These are phyloP conservation scores for Mycena pura DNA, from an alignment of 768 basidiomycete species.

Conservation along the genomic window DNA sequence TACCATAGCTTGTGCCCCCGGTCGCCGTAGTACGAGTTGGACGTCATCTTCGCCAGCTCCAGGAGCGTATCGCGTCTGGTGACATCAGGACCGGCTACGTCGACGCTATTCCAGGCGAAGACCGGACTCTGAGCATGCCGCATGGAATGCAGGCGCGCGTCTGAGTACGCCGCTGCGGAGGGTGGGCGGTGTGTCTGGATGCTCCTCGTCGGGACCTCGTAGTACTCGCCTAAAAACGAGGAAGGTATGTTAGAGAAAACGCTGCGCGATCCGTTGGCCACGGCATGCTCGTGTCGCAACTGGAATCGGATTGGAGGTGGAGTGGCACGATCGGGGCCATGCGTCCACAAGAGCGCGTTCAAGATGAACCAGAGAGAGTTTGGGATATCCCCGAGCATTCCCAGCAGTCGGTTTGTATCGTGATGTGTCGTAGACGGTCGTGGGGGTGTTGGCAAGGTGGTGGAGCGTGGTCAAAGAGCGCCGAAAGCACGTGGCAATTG, in stretches of 20 bases:
- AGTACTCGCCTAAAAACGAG: constrained; percentile 38
- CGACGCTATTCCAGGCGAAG: constrained; percentile 68
- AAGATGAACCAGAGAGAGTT: constrained; percentile 49
- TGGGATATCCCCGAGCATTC: constrained; percentile 37
- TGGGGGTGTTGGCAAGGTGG: not conserved
- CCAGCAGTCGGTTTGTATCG: not conserved
- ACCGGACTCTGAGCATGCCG: constrained; percentile 44
- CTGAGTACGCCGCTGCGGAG: constrained; percentile 47
- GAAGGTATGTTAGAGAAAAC: constrained; percentile 62
- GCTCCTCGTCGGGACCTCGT: constrained; percentile 47
- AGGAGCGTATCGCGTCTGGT: constrained; percentile 73
- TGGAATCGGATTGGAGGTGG: constrained; percentile 56
- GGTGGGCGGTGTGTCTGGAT: constrained; percentile 54
- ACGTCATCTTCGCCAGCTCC: constrained; percentile 87
- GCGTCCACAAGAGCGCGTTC: constrained; percentile 48
- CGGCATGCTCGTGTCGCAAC: constrained; percentile 69
- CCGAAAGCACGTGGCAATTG: no score
- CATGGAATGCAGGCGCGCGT: constrained; percentile 46
- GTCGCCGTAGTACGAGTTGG: constrained; percentile 74
- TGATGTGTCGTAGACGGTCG: not conserved
- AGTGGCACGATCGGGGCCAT: constrained; percentile 37
- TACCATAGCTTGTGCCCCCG: constrained; percentile 73
- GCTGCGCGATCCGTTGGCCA: constrained; percentile 58
- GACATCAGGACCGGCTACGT: constrained; percentile 75
- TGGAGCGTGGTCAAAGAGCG: no score